phyloP scores from a whole-genome alignment of 179 eudicot species.

The Nepenthes alata region DNA sequence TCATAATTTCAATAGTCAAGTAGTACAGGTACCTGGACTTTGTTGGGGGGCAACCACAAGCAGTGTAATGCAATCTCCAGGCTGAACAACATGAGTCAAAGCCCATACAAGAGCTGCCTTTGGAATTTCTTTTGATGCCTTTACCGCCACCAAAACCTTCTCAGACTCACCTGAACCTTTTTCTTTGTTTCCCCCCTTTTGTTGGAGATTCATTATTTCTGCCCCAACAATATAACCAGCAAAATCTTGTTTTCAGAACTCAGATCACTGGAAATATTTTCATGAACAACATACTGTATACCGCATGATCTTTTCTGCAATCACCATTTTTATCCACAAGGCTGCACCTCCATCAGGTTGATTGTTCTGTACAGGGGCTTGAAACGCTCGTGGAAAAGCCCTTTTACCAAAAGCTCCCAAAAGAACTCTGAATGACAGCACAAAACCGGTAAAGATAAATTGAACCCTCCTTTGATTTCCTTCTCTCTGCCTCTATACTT shows the following conservation, averaged over 20 bases:
- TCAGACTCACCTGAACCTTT: constrained; percentile 29
- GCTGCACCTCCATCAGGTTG: neutral
- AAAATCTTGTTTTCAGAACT: too few species aligned
- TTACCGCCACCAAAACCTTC: constrained; percentile 88
- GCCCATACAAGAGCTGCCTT: constrained; percentile 90
- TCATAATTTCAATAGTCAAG: constrained; percentile 31
- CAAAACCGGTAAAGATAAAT: too few species aligned
- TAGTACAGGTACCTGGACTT: constrained; percentile 25
- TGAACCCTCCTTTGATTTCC: too few species aligned
- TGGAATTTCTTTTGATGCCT: constrained; percentile 84
- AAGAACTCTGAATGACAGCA: too few species aligned
- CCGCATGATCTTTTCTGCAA: too few species aligned
- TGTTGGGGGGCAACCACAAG: constrained; percentile 78
- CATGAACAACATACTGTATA: too few species aligned
- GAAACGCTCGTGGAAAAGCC: neutral
- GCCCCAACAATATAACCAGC: too few species aligned
- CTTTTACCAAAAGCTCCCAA: neutral
- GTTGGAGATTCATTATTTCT: constrained; percentile 24
- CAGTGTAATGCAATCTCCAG: constrained; percentile 81
- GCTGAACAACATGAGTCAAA: constrained; percentile 95
- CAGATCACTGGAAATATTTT: too few species aligned
- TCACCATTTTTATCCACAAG: neutral
- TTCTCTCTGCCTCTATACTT: too few species aligned
- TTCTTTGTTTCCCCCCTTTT: constrained; percentile 25
- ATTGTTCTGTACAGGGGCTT: neutral